phyloP scores from a whole-genome alignment of 2,329 filamentous ascomycete species.

The Fusarium sp. region DNA sequence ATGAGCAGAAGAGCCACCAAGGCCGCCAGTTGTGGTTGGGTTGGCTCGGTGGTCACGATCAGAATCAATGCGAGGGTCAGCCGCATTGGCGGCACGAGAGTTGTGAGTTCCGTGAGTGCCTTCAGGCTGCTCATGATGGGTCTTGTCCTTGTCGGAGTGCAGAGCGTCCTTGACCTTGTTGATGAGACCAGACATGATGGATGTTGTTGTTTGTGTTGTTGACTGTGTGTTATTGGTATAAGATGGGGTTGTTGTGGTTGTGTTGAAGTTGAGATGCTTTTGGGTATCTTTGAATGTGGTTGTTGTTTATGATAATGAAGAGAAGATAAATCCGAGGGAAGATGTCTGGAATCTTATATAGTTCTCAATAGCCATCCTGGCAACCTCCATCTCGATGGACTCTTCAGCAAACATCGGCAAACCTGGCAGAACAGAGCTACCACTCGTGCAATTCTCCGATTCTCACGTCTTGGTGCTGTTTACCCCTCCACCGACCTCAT shows the following conservation, averaged over 20 bases:
- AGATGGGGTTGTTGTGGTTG: slow-evolving; percentile 6
- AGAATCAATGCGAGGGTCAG: slow-evolving; percentile 67
- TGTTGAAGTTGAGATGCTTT: slow-evolving; percentile 24
- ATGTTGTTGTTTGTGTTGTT: slow-evolving; percentile 15
- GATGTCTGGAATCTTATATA: slow-evolving; percentile 45
- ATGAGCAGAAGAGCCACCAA: not conserved
- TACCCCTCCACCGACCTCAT: slow-evolving; percentile 39
- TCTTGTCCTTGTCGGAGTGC: slow-evolving; percentile 61
- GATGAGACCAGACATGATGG: slow-evolving; percentile 68
- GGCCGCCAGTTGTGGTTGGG: not conserved
- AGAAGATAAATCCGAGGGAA: not conserved
- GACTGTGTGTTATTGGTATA: slow-evolving; percentile 28
- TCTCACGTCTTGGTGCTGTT: not conserved
- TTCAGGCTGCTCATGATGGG: slow-evolving; percentile 35
- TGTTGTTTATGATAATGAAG: slow-evolving; percentile 32
- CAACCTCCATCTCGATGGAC: slow-evolving; percentile 35
- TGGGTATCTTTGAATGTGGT: slow-evolving; percentile 41
- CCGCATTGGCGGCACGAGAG: slow-evolving; percentile 59
- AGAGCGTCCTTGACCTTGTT: slow-evolving; percentile 72
- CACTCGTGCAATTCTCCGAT: slow-evolving; percentile 14
- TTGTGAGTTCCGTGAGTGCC: slow-evolving; percentile 42
- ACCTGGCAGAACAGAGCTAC: slow-evolving; percentile 21
- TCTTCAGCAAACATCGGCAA: slow-evolving; percentile 25
- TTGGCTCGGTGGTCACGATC: slow-evolving; percentile 56
- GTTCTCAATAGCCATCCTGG: slow-evolving; percentile 4